Conservation (phyloP, 1,284 basidiomycete genomes). For the Papiliotrema fonsecae region DNA sequence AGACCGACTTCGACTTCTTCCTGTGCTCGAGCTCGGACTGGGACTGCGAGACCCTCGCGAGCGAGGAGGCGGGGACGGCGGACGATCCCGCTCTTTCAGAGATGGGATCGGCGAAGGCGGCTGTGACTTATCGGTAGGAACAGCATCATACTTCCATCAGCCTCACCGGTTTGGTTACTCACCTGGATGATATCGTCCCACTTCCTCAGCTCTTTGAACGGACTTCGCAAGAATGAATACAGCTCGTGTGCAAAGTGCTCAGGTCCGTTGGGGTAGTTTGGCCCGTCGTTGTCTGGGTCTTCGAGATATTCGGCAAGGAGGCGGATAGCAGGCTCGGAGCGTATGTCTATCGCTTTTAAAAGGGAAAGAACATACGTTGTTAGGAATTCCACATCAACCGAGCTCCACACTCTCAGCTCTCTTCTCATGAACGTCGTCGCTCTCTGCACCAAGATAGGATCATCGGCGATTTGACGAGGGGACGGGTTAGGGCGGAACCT, state of each 20-base stretch:
- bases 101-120: not conserved
- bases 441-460: conserved; percentile 51
- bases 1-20: not conserved
- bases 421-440: conserved; percentile 74
- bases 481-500: conserved; percentile 75
- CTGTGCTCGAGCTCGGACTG: not conserved
- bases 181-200: conserved; percentile 81
- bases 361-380: conserved; percentile 71
- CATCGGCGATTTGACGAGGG: conserved; percentile 69
- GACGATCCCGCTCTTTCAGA: conserved; percentile 29
- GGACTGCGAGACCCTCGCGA: conserved; percentile 1
- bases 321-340: conserved; percentile 75
- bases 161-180: conserved; percentile 21
- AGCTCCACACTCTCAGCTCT: conserved; percentile 75
- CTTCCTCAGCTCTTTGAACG: conserved; percentile 68
- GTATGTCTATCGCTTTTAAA: conserved; percentile 81
- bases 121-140: not conserved
- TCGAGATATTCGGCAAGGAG: conserved; percentile 79
- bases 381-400: conserved; percentile 66
- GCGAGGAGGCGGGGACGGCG: conserved; percentile 8
- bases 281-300: conserved; percentile 42
- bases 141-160: not conserved
- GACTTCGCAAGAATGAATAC: conserved; percentile 76
- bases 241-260: conserved; percentile 90
- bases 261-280: conserved; percentile 60